phyloP scores from a whole-genome alignment of 306 rosid species.

The Cucurbita argyrosperma region DNA sequence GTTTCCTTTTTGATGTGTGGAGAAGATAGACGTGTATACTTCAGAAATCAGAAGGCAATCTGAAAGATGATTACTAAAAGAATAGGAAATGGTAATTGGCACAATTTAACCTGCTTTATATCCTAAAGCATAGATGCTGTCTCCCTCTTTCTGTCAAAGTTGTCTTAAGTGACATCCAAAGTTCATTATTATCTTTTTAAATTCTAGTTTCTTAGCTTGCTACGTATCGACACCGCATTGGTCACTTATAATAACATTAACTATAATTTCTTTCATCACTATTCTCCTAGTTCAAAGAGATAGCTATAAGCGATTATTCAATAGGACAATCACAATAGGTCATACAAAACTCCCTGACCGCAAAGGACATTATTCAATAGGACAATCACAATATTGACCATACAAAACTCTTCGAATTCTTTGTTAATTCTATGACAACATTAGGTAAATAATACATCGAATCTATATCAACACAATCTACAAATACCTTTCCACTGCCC shows the following conservation, averaged over 20 bases:
- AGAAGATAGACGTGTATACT: not conserved
- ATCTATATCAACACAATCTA: not conserved
- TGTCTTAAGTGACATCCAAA: not conserved
- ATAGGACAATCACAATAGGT: not conserved
- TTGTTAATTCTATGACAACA: not conserved
- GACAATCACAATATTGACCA: not conserved
- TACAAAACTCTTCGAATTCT: not conserved
- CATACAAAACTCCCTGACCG: not conserved
- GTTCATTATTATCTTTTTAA: not conserved
- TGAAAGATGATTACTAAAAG: not conserved
- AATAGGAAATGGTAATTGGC: not conserved
- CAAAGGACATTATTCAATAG: not conserved
- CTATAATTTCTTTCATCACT: not conserved
- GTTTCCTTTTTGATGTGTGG: not conserved
- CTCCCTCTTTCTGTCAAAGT: not conserved
- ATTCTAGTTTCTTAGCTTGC: not conserved
- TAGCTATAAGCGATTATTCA: not conserved
- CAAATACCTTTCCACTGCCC: not conserved
- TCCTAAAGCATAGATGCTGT: conserved; percentile 1
- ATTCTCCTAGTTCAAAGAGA: not conserved
- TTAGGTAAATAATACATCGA: not conserved
- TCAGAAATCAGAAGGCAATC: not conserved
- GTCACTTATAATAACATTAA: not conserved
- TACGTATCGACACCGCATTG: not conserved
- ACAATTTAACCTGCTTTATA: not conserved